A percentile compares a stretch with the other conserved stretches of the same genome.
Evolutionary conservation across 2,329 filamentous ascomycete genomes (phyloP).

Genomic region (Akanthomyces dipterigenus): DNA sequence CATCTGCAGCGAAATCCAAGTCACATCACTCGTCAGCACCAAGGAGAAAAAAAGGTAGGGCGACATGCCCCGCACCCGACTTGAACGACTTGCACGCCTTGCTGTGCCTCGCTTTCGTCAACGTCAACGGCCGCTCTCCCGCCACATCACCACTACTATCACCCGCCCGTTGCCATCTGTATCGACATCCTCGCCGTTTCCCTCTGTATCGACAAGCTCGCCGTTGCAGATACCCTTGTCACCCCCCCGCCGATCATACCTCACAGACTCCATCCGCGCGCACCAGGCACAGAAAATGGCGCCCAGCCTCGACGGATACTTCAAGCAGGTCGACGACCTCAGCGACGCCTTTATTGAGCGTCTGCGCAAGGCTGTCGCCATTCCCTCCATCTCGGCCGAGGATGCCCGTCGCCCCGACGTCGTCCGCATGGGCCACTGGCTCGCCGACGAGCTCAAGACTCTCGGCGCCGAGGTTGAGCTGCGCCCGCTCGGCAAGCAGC

Average conservation of each 20-base stretch:
- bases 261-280: conserved; percentile 44
- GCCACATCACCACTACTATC: not conserved
- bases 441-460: conserved; percentile 72
- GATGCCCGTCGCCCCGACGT: conserved; percentile 86
- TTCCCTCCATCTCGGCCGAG: conserved; percentile 91
- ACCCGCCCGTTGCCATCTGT: not conserved
- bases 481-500: conserved; percentile 83
- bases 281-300: conserved; percentile 74
- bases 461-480: conserved; percentile 86
- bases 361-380: conserved; percentile 85
- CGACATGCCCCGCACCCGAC: conserved; percentile 15
- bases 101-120: conserved; percentile 12
- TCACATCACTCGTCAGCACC: not conserved
- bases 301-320: conserved; percentile 83
- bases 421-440: conserved; percentile 90
- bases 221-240: not conserved
- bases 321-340: conserved; percentile 81
- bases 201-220: not conserved
- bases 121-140: not conserved
- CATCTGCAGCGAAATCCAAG: not conserved
- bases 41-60: conserved; percentile 9
- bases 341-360: conserved; percentile 81
- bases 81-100: conserved; percentile 13
- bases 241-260: conserved; percentile 34
- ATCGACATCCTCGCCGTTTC: not conserved